These are phyloP conservation scores for Penicillium polonicum DNA, from an alignment of 2,329 filamentous ascomycete genomes.

Conservation along the genomic window DNA sequence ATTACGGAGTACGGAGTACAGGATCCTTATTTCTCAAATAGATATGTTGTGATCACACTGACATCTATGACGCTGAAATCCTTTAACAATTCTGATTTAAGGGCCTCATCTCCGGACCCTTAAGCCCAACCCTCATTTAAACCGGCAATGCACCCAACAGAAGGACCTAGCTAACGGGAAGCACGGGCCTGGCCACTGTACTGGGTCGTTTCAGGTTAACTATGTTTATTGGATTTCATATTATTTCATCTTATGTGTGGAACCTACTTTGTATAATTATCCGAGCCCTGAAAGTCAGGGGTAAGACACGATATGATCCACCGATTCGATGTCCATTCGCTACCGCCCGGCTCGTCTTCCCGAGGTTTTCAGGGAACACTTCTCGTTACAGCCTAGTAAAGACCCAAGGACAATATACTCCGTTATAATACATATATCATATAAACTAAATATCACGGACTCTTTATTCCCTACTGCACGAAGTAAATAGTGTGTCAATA, in stretches of 20 bases:
- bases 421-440: neutral
- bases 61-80: neutral
- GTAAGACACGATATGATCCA: slow-evolving; percentile 3
- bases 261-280: neutral
- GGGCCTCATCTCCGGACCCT: slow-evolving; percentile 18
- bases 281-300: neutral
- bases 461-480: neutral
- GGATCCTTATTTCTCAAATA: neutral
- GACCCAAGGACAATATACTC: neutral
- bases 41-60: neutral
- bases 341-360: slow-evolving; percentile 24
- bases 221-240: no score
- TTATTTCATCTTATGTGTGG: no score
- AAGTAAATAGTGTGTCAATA: neutral
- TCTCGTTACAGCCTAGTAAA: neutral
- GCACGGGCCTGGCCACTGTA: slow-evolving; percentile 31
- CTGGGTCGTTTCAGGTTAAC: slow-evolving; percentile 32
- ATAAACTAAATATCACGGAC: neutral
- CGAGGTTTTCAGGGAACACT: slow-evolving; percentile 12
- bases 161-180: slow-evolving; percentile 25
- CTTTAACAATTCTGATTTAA: neutral
- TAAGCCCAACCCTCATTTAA: slow-evolving; percentile 6
- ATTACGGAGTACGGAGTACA: no score
- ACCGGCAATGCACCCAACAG: slow-evolving; percentile 16
- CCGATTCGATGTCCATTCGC: slow-evolving; percentile 12